phyloP scores from a whole-genome alignment of 169 alveolate genomes.

The Perkinsus olseni region DNA sequence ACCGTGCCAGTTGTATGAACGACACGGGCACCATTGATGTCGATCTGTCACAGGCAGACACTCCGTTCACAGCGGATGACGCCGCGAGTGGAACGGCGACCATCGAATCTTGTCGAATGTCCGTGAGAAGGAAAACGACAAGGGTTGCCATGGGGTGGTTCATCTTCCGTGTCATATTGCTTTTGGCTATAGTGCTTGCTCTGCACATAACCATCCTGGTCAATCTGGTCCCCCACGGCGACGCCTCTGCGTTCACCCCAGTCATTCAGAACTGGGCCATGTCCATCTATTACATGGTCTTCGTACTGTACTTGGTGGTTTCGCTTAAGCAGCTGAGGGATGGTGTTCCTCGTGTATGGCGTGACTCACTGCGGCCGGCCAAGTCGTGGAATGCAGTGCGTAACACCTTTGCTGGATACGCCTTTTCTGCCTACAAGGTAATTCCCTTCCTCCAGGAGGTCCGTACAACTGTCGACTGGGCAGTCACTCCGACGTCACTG shows the following conservation, averaged over 20 bases:
- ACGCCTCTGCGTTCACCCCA: not conserved
- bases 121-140: not conserved
- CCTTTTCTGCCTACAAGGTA: slow-evolving; percentile 40
- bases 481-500: slow-evolving; percentile 64
- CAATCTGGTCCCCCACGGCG: not conserved
- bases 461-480: slow-evolving; percentile 68
- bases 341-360: not conserved
- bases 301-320: not conserved
- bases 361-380: not conserved
- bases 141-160: not conserved
- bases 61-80: not conserved
- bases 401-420: not conserved
- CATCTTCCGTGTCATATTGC: not conserved
- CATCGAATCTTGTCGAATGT: not conserved
- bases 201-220: not conserved
- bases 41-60: not conserved
- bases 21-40: not conserved
- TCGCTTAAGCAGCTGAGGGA: not conserved
- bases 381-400: not conserved
- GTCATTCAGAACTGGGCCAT: not conserved
- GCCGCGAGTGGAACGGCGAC: not conserved
- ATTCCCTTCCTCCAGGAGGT: slow-evolving; percentile 69
- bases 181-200: not conserved
- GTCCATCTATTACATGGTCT: not conserved
- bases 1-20: not conserved